Evolutionary conservation across 2,329 filamentous ascomycete species (phyloP), one percentile per base, ranked within the genome.

Genomic region (Trematosphaeria pertusa): DNA sequence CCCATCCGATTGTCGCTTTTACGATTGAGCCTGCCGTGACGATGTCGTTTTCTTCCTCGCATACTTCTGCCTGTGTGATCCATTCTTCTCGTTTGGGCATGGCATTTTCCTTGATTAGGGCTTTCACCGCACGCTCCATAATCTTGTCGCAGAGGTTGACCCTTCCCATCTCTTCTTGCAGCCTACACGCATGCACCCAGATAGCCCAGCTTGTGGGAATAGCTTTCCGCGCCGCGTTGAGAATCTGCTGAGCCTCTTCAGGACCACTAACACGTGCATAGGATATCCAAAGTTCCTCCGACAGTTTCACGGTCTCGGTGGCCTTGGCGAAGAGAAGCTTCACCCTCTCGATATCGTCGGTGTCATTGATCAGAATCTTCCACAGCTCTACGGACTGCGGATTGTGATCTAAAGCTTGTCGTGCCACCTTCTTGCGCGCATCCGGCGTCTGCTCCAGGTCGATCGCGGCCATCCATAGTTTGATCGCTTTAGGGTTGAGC

Each of bases 61-160:
- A 97, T 54, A 89, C 89, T 71, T 99, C 94, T 0, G 94, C 95
- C 71, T 97, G 91, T 4, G 84, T 81, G 42, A 99, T 95, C 94
- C 94, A 99, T 59, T 97, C 92, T 69, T 99, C 94, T 31, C 95
- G 87, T 73, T 96, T 96, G 30, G 94, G 84, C 95, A 99, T 99
- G 9, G 94, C 93, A 20, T 89, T 92, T 65, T 96, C 91, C 63
- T 91, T 91, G 28, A 87, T 91, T 22, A 99, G 80, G 15, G 91
- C 86, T 64, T 95, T 90, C 22, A 97, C 85, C 34, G 90, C 94
- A 76, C 91, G 88, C 70, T 94, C 93, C 89, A 99, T 97, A 46
- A 97, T 89, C 61, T 91, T 95, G 62, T 71, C 65, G 8, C 92
- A 84, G 74, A 88, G 91, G 43, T 82, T 81, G 15, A 85, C 86